Conservation (phyloP, 495 filamentous ascomycete genomes). For the Hyphodiscus hymeniophilus region DNA sequence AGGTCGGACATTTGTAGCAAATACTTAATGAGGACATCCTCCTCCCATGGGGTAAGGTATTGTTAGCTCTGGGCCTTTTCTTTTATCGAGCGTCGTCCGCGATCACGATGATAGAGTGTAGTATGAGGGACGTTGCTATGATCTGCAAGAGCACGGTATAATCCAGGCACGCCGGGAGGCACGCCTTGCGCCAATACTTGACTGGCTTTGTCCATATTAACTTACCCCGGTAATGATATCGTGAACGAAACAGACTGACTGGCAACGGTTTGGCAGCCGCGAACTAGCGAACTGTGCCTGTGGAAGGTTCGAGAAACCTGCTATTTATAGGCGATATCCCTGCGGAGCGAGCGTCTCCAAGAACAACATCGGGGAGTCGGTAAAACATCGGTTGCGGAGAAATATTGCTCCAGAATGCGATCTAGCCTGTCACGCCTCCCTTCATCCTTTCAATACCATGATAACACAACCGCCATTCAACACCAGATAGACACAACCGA, state of each 20-base stretch:
- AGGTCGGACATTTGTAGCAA: constrained; percentile 24
- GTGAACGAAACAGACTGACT: neutral
- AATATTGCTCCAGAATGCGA: too few relatives aligned
- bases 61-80: constrained; percentile 24
- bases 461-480: too few relatives aligned
- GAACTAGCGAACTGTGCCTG: neutral
- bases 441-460: too few relatives aligned
- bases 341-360: too few relatives aligned
- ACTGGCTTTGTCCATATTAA: constrained; percentile 6
- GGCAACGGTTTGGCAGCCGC: neutral
- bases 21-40: constrained; percentile 24
- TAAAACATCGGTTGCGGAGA: too few relatives aligned
- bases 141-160: constrained; percentile 16
- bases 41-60: constrained; percentile 23
- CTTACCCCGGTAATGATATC: constrained; percentile 1
- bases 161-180: too few relatives aligned
- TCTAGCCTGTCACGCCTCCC: too few relatives aligned
- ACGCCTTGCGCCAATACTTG: too few relatives aligned
- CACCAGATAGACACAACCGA: too few relatives aligned
- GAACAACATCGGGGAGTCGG: too few relatives aligned
- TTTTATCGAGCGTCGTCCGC: constrained; percentile 20
- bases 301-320: constrained; percentile 1
- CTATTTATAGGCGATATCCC: neutral
- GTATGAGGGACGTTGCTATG: constrained; percentile 19
- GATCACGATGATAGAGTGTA: constrained; percentile 15